phyloP scores from a whole-genome alignment of 2,329 filamentous ascomycete species.

The Pyricularia pennisetigena region DNA sequence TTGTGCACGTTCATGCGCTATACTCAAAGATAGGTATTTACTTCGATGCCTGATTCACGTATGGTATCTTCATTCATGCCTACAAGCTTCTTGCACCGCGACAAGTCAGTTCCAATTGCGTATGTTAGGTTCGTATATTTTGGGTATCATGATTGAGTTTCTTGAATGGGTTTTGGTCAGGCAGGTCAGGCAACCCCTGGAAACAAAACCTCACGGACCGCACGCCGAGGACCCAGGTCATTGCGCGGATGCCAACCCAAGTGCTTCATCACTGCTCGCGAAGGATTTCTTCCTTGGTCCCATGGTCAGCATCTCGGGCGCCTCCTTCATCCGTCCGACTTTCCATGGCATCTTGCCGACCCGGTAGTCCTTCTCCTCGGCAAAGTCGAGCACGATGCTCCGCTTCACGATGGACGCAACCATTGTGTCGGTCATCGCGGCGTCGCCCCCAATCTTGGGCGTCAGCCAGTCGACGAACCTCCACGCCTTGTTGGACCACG shows the following conservation, averaged over 20 bases:
- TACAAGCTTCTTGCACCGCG: too few species aligned
- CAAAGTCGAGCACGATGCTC: slow-evolving; percentile 7
- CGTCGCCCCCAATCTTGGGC: slow-evolving; percentile 7
- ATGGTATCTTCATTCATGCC: too few species aligned
- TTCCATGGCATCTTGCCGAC: slow-evolving; percentile 2
- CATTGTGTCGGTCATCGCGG: background rate
- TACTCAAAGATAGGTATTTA: too few species aligned
- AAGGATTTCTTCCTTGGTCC: background rate
- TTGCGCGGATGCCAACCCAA: background rate
- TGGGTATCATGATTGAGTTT: background rate
- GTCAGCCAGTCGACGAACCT: slow-evolving; percentile 4
- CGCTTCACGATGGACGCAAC: slow-evolving; percentile 6
- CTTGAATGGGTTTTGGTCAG: background rate
- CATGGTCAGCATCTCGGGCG: background rate
- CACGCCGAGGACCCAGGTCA: background rate
- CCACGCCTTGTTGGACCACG: slow-evolving; percentile 6
- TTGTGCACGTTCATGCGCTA: too few species aligned
- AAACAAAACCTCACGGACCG: background rate
- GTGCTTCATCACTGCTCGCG: background rate
- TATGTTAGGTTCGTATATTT: background rate
- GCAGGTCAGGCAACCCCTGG: background rate
- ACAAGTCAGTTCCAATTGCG: too few species aligned
- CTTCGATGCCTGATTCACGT: too few species aligned
- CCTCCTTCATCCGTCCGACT: background rate
- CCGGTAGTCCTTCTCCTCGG: slow-evolving; percentile 1